Percentiles rank a stretch among this genome's conserved stretches.
Conservation (phyloP, 2,329 filamentous ascomycete genomes). For the Aspergillus costaricaensis region DNA sequence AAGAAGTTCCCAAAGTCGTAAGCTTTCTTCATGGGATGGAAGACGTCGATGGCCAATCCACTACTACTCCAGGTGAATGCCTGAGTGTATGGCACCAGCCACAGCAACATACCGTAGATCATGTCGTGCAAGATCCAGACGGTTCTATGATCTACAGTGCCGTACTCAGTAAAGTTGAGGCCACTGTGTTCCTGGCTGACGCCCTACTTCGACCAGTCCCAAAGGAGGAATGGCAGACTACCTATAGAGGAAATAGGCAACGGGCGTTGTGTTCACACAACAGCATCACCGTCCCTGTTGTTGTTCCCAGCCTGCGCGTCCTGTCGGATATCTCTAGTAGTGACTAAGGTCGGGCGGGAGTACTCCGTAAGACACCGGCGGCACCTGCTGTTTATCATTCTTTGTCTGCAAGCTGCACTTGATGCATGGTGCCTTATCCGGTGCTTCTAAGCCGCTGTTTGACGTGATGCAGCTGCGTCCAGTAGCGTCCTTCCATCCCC, state of each 20-base stretch:
- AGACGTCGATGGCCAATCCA: background rate
- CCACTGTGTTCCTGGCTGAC: background rate
- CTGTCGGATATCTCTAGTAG: background rate
- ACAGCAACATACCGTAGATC: conserved; percentile 5
- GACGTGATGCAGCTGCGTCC: conserved; percentile 4
- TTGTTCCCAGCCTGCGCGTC: conserved; percentile 1
- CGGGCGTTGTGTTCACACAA: conserved; percentile 3
- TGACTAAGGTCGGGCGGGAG: conserved; percentile 6
- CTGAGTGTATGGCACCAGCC: conserved; percentile 1
- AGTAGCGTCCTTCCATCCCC: background rate
- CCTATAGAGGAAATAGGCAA: background rate
- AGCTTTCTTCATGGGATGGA: background rate
- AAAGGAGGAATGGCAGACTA: conserved; percentile 5
- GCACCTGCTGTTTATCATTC: background rate
- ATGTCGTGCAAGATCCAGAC: background rate
- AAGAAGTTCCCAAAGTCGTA: background rate
- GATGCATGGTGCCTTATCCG: conserved; percentile 10
- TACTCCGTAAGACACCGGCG: conserved; percentile 10
- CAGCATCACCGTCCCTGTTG: conserved; percentile 9
- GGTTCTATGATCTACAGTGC: background rate
- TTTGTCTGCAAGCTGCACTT: conserved; percentile 1
- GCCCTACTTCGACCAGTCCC: background rate
- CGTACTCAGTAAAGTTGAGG: background rate
- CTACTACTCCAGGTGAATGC: background rate
- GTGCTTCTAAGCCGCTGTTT: conserved; percentile 3